Percentiles rank a stretch among this genome's conserved stretches.
phyloP scores from a whole-genome alignment of 352 stramenopile genomes.

The Phytophthora pseudosyringae region DNA sequence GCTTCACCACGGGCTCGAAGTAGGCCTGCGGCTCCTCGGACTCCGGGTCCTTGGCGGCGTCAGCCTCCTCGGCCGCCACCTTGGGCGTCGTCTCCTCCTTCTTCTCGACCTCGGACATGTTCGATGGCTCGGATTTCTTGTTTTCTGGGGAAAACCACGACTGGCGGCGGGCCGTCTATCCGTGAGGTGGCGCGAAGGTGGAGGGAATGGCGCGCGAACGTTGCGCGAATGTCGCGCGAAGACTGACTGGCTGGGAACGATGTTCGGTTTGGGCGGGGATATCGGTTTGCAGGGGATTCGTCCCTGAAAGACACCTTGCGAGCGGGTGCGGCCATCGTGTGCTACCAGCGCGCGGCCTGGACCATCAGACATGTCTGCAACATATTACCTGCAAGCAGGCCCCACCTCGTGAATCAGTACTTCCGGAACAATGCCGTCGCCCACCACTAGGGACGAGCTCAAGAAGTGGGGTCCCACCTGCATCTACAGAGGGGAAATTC shows the following conservation, averaged over 20 bases:
- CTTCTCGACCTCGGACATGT: slow-evolving; percentile 69
- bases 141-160: slow-evolving; percentile 20
- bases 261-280: too few relatives aligned
- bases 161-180: slow-evolving; percentile 18
- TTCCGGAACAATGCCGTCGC: too few relatives aligned
- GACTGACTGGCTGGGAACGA: background rate
- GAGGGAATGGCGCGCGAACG: background rate
- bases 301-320: too few relatives aligned
- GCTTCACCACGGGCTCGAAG: slow-evolving; percentile 90
- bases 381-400: too few relatives aligned
- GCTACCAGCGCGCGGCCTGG: too few relatives aligned
- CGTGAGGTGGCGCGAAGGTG: slow-evolving; percentile 1
- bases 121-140: slow-evolving; percentile 25
- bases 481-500: too few relatives aligned
- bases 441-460: too few relatives aligned
- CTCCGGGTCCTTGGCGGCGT: slow-evolving; percentile 69
- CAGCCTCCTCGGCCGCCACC: slow-evolving; percentile 59
- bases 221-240: slow-evolving; percentile 6
- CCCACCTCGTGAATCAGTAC: too few relatives aligned
- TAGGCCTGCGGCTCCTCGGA: slow-evolving; percentile 88
- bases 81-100: slow-evolving; percentile 76
- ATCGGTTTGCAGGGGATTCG: too few relatives aligned
- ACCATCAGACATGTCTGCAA: too few relatives aligned
- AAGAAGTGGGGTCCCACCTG: too few relatives aligned
- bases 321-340: too few relatives aligned